Base-by-base conservation (phyloP, 371 early-diverging fungal genomes). In the Haplosporangium sp. region DNA sequence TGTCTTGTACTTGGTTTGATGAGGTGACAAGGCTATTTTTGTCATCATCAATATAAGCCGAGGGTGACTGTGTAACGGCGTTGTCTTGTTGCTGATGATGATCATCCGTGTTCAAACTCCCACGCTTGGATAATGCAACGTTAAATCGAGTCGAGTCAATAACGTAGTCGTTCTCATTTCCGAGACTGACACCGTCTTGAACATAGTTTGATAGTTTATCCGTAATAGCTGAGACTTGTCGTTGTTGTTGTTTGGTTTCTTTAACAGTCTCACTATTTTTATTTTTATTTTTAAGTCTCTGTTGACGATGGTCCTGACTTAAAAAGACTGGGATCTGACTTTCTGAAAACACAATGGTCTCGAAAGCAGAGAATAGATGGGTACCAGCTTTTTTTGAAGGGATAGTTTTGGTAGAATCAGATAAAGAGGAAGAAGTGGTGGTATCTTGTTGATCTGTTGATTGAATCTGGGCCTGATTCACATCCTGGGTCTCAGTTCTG, bases 311-410 rank as follows among this genome's bases (percentile, higher is more conserved):
- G 19, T 59, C 74, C 13, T 74, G 74, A 60, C 64, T 76, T 20
- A 71, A 34, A 61, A 76, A 76, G 52, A 76, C 72, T n/a, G 77
- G 77, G 55, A 76, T 71, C 69, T 76, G 77, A 34, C 72, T 71
- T 20, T 76, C 77, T 20, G 77, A 76, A 55, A 71, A 71, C n/a
- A 76, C 68, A 47, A 76, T 76, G n/a, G 77, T 42, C 57, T 76
- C 77, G 65, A 71, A 76, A 5, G 77, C 77, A 5, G 77, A 76
- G 38, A 71, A 34, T 2, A 76, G 62, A 42, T 47, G 42, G 45
- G 64, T 37, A 4, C 19, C 67, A 10, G 45, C 10, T 17, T 44
- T 60, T 19, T 52, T 65, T 13, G 56, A 42, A 11, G 15, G 11
- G 45, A 11, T 17, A 19, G 35, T 27, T 15, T 1, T 34, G 19